phyloP scores from a whole-genome alignment of 345 rosid genomes.

The Aquilaria sinensis region DNA sequence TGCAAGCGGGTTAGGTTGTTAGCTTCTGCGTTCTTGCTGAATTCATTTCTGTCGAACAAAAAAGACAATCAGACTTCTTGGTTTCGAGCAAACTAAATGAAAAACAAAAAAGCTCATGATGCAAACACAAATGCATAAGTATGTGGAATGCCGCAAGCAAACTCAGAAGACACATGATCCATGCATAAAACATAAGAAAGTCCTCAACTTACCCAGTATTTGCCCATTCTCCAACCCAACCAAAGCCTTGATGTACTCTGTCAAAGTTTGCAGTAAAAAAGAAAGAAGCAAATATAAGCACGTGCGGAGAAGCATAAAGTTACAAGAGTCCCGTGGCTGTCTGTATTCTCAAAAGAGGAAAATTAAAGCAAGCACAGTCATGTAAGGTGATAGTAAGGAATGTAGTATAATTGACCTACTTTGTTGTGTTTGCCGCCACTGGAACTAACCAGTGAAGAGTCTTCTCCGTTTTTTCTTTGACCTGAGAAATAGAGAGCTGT shows the following conservation, averaged over 20 bases:
- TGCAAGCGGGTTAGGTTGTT: slow-evolving; percentile 57
- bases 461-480: slow-evolving; percentile 85
- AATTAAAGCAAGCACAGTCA: background rate
- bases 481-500: slow-evolving; percentile 54
- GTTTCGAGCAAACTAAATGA: no score
- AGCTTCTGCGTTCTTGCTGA: slow-evolving; percentile 15
- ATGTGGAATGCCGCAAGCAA: no score
- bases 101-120: no score
- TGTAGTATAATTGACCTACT: slow-evolving; percentile 36
- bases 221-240: slow-evolving; percentile 99
- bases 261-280: slow-evolving; percentile 13
- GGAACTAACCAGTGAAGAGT: slow-evolving; percentile 82
- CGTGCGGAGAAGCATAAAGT: background rate
- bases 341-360: no score
- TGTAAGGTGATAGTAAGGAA: background rate
- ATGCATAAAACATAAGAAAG: slow-evolving; percentile 1
- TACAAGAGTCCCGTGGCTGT: background rate
- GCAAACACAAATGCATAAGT: background rate
- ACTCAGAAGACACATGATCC: no score
- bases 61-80: background rate
- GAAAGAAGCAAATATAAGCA: slow-evolving; percentile 10
- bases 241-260: slow-evolving; percentile 94
- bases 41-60: slow-evolving; percentile 25
- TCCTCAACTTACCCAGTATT: slow-evolving; percentile 53
- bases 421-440: slow-evolving; percentile 71